These are phyloP conservation scores for Acanthamoeba lenticulata DNA, from an alignment of 208 protist species.

Conservation along the genomic window DNA sequence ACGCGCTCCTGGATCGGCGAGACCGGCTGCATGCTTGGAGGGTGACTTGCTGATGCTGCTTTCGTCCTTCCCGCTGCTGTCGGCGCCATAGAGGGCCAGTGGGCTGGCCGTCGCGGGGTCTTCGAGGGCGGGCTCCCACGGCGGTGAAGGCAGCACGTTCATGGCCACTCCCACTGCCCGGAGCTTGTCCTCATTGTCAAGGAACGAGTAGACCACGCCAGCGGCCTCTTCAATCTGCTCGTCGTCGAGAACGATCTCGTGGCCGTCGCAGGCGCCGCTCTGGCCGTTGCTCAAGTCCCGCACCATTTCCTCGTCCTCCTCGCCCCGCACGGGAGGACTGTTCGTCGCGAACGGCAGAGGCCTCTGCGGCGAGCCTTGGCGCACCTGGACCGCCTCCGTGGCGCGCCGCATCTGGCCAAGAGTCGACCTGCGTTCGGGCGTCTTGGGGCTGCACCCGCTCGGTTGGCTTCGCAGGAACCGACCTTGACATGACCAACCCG, in stretches of 20 bases:
- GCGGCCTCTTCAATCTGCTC: constrained; percentile 46
- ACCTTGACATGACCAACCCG: no score
- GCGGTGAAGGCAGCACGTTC: constrained; percentile 63
- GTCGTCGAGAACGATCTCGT: not conserved
- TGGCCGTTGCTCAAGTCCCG: not conserved
- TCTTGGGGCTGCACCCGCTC: no score
- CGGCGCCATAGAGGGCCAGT: not conserved
- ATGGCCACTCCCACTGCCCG: constrained; percentile 47
- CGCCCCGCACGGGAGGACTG: no score
- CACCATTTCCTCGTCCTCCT: not conserved
- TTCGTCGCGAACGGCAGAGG: no score
- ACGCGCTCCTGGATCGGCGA: not conserved
- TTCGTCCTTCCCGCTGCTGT: not conserved
- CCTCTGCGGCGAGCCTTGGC: not conserved
- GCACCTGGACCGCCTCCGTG: not conserved
- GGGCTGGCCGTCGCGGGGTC: not conserved
- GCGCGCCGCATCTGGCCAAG: no score
- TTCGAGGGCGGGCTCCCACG: constrained; percentile 42
- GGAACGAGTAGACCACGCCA: constrained; percentile 5
- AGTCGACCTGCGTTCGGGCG: no score
- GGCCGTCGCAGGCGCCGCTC: not conserved
- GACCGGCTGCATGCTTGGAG: not conserved
- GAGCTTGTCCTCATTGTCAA: constrained; percentile 63
- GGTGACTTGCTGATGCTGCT: no score
- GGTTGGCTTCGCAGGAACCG: no score